Percentiles rank a stretch among this genome's conserved stretches.
Evolutionary conservation across 306 rosid species (phyloP).

Genomic region (Prunus fruticosa): DNA sequence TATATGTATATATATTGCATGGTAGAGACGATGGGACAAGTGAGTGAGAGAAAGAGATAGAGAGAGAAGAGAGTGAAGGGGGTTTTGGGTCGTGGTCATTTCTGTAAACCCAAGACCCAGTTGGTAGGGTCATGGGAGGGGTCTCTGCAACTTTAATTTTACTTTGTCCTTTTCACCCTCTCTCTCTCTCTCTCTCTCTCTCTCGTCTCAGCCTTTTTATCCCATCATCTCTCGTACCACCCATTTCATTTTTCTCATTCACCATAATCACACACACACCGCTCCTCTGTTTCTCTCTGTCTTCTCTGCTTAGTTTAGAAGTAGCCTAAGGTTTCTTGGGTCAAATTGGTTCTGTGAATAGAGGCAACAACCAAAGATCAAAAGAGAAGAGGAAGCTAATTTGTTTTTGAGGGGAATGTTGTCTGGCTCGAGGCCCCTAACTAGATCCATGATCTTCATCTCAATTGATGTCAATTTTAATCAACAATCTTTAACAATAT

Average conservation of each 20-base stretch:
- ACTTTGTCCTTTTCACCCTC: constrained; percentile 36
- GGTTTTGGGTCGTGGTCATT: constrained; percentile 32
- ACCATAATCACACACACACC: background rate
- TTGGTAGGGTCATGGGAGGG: constrained; percentile 32
- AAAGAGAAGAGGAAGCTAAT: constrained; percentile 6
- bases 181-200: background rate
- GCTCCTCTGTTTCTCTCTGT: background rate
- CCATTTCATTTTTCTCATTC: constrained; percentile 16
- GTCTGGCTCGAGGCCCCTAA: constrained; percentile 62
- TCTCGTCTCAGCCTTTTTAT: constrained; percentile 25
- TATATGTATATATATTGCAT: constrained; percentile 16
- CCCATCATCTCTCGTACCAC: constrained; percentile 29
- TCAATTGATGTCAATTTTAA: background rate
- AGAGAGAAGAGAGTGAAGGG: constrained; percentile 1
- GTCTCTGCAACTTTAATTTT: constrained; percentile 26
- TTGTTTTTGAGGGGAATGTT: constrained; percentile 58
- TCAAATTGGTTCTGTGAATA: background rate
- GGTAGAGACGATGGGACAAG: constrained; percentile 28
- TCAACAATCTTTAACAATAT: background rate
- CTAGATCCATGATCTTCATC: constrained; percentile 28
- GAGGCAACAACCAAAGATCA: background rate
- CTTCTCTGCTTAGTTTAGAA: background rate
- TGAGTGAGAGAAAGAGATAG: background rate
- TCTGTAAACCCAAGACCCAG: constrained; percentile 36
- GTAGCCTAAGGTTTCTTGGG: background rate